Conservation (phyloP, 2,329 filamentous ascomycete genomes). For the Fusarium tupiense region DNA sequence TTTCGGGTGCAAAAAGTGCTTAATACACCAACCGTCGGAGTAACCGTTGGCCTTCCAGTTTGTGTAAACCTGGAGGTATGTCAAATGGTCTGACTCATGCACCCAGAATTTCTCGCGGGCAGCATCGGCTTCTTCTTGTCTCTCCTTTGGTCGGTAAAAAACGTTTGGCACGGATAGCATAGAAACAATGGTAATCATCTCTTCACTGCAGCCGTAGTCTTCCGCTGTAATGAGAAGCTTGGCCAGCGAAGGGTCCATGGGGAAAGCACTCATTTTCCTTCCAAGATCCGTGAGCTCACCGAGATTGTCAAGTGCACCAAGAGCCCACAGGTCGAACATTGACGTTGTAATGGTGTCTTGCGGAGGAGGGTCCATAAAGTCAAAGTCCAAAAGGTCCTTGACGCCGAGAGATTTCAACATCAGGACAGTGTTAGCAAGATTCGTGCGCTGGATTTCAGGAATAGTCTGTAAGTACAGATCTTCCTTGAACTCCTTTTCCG, state of each 20-base stretch:
- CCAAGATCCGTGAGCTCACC: constrained; percentile 90
- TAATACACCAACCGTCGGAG: constrained; percentile 90
- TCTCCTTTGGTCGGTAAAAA: constrained; percentile 96
- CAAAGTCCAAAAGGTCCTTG: constrained; percentile 92
- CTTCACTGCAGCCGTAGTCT: constrained; percentile 92
- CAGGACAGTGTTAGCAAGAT: constrained; percentile 92
- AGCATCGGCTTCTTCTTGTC: constrained; percentile 94
- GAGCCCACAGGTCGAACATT: constrained; percentile 95
- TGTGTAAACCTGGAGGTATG: constrained; percentile 92
- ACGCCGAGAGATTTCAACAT: constrained; percentile 95
- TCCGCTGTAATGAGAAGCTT: constrained; percentile 94
- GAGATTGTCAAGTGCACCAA: constrained; percentile 92
- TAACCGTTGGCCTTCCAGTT: constrained; percentile 94
- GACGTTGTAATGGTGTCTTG: constrained; percentile 98
- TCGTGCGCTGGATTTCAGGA: constrained; percentile 96
- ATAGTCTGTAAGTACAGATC: constrained; percentile 98
- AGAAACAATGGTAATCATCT: constrained; percentile 97
- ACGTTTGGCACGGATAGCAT: constrained; percentile 98
- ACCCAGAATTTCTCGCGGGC: constrained; percentile 99
- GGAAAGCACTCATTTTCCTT: constrained; percentile 94
- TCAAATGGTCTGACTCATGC: constrained; percentile 95
- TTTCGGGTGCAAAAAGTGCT: constrained; percentile 96
- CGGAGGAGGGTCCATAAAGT: constrained; percentile 98
- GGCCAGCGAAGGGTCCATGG: constrained; percentile 95
- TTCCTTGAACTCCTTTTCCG: constrained; percentile 93